Evolutionary conservation across 2,329 filamentous ascomycete genomes (phyloP), one percentile per base, ranked within the genome.

Genomic region (Leptographium lundbergii): DNA sequence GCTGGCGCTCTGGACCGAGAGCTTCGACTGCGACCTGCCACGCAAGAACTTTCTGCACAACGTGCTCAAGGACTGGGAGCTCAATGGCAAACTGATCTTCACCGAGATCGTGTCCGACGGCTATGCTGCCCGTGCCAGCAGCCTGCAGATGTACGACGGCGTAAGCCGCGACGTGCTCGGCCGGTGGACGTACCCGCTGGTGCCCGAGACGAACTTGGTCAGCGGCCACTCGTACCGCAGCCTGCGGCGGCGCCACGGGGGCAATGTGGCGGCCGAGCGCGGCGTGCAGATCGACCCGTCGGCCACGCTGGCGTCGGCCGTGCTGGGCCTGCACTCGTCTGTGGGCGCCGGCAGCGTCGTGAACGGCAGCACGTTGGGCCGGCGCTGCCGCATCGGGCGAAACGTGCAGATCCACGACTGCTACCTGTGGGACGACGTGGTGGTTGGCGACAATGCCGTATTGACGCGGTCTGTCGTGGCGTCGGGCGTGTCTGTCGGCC

Each of bases 1-100:
- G 10, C 80, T 97, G 51, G 91, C 91, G 9, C 75, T 97, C 60
- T 99, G 94, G 89, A 94, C 91, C 10, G 94, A 99, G 73, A 96
- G 91, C 69, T 95, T 95, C 68, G 90, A 95, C 65, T 91, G 89
- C 71, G 86, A 91, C 68, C 77, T 85, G 13, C 86, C 87, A 5
- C 79, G 88, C 61, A 84, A 83, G 64, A 86, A 89, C 63, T 91
- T 90, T 67, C 73, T 92, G 54, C 84, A 86, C 67, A 91, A 91
- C 61, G 91, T 97, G 1, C 75, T 99, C 58, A 96, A 96, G 74
- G 94, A 99, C 70, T 96, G 90, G 75, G 94, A 99, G 69, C 77
- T 97, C 59, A 97, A 97, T 70, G 91, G 91, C 61, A 96, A 97
- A 75, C 91, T 90, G n/a, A 89, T 99, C 57, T 91, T 96, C 70